A percentile compares a stretch with the other conserved stretches of the same genome.
phyloP scores from a whole-genome alignment of 352 stramenopile genomes.

The Halophytophthora polymorphica region DNA sequence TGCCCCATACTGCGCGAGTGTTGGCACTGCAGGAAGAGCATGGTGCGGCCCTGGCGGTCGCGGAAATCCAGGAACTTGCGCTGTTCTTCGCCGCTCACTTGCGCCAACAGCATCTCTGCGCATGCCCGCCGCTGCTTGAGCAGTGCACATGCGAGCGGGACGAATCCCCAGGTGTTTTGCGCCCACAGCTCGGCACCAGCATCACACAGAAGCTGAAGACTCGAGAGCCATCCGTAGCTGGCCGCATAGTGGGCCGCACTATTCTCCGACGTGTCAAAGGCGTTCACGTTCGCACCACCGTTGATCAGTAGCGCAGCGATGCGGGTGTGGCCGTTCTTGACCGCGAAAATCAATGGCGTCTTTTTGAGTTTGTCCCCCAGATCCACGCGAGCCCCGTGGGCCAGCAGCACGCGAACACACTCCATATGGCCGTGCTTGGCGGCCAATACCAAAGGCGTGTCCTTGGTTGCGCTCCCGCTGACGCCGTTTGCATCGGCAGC shows the following conservation, averaged over 20 bases:
- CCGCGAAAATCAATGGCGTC: slow-evolving; percentile 67
- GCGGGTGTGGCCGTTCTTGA: slow-evolving; percentile 69
- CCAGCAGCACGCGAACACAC: slow-evolving; percentile 47
- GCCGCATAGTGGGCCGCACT: slow-evolving; percentile 74
- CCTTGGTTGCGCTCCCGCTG: slow-evolving; percentile 35
- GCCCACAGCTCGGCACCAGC: slow-evolving; percentile 63
- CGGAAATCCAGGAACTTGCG: slow-evolving; percentile 68
- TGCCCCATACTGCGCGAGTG: slow-evolving; percentile 59
- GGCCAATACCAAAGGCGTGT: slow-evolving; percentile 56
- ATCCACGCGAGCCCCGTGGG: slow-evolving; percentile 57
- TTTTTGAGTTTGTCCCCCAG: slow-evolving; percentile 74
- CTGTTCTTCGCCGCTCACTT: slow-evolving; percentile 38
- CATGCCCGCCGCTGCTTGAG: slow-evolving; percentile 56
- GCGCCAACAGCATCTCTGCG: slow-evolving; percentile 63
- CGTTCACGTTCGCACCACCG: slow-evolving; percentile 68
- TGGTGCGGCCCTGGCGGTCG: slow-evolving; percentile 69
- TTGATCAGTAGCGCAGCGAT: slow-evolving; percentile 63
- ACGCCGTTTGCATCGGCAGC: slow-evolving; percentile 54
- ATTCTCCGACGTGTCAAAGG: slow-evolving; percentile 73
- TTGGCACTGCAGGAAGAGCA: slow-evolving; percentile 81
- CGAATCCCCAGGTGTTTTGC: slow-evolving; percentile 73
- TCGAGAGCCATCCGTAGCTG: slow-evolving; percentile 73
- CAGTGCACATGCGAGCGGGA: slow-evolving; percentile 64
- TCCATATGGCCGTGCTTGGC: slow-evolving; percentile 55
- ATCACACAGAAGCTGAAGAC: slow-evolving; percentile 50